Evolutionary conservation across 257 asterid genomes (phyloP).

Genomic region (Apocynum venetum): DNA sequence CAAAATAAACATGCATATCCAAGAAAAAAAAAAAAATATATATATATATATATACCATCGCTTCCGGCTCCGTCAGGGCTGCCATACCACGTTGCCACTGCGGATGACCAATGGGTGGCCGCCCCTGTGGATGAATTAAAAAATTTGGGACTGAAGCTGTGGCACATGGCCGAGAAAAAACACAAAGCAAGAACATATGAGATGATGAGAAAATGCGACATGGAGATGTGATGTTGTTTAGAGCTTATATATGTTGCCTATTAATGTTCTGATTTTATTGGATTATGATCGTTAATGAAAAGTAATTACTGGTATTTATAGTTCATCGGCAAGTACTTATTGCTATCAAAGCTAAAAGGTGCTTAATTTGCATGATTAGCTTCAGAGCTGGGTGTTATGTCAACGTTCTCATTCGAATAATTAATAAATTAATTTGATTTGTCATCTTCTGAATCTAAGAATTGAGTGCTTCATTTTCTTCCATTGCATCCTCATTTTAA

Average conservation of each 20-base stretch:
- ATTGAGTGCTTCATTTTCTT: too few relatives aligned
- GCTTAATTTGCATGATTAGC: too few relatives aligned
- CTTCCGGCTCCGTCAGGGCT: constrained; percentile 69
- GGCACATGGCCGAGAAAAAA: constrained; percentile 24
- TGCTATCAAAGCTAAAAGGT: too few relatives aligned
- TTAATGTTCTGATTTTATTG: neutral
- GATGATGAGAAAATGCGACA: constrained; percentile 14
- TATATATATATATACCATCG: constrained; percentile 30
- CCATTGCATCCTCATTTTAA: too few relatives aligned
- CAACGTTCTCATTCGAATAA: too few relatives aligned
- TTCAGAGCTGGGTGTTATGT: too few relatives aligned
- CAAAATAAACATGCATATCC: neutral
- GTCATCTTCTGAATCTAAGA: too few relatives aligned
- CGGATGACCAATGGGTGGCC: constrained; percentile 39
- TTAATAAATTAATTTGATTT: too few relatives aligned
- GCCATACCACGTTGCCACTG: constrained; percentile 79
- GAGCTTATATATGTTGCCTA: neutral
- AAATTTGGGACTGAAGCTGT: constrained; percentile 27
- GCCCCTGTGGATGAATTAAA: constrained; percentile 31
- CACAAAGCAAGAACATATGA: constrained; percentile 14
- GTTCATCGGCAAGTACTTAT: too few relatives aligned
- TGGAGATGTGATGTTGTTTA: constrained; percentile 1
- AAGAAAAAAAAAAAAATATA: too few relatives aligned
- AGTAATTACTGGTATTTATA: neutral
- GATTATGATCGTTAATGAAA: neutral